Evolutionary conservation across 495 filamentous ascomycete species (phyloP), one percentile per base, ranked within the genome.

Genomic region (Podospora pseudocomata): DNA sequence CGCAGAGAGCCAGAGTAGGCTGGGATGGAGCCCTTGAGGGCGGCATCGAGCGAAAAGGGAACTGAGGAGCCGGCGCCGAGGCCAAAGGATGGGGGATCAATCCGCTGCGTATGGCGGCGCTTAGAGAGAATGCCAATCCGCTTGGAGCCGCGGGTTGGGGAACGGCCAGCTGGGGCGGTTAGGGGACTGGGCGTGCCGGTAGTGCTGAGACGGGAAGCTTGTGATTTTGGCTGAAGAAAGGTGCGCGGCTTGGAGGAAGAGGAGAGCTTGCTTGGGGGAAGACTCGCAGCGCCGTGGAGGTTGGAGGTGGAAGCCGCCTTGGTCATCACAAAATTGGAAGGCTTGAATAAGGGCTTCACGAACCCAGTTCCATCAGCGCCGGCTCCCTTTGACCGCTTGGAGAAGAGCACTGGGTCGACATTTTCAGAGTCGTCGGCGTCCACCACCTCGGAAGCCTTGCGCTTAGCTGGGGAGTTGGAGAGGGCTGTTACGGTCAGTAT

Each of bases 11-110:
- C 75, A 3, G 78, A 76, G 73, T 88, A 88, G 69, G 75, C 80
- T 3, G 88, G 79, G 71, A 90, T 87, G 11, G 87, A 91, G 57
- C 88, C 89, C 70, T 82, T 87, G 61, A 96, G 85, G 15, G 92
- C 92, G 20, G 90, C 88, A 70, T 92, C 90, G 67, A 95, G 87
- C 57, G 90, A 92, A 79, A 96, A 94, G 0, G 90, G 90, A 2
- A 80, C 72, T 16, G 75, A 71, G 16, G 77, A 71, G 34, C 71
- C 66, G 16, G 77, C 69, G 34, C 71, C 66, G 13, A 78, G 68
- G 30, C 73, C 65, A 67, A 83, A 84, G 18, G 74, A 66, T 23
- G 85, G 88, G 1, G 89, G 88, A 70, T 90, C 86, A 70, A 87
- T 82, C 72, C 84, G 88, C 63, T 84, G 79, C 74, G 82, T 81